phyloP scores from a whole-genome alignment of 192 early-diverging fungal genomes.

The Backusella parvicylindrica region DNA sequence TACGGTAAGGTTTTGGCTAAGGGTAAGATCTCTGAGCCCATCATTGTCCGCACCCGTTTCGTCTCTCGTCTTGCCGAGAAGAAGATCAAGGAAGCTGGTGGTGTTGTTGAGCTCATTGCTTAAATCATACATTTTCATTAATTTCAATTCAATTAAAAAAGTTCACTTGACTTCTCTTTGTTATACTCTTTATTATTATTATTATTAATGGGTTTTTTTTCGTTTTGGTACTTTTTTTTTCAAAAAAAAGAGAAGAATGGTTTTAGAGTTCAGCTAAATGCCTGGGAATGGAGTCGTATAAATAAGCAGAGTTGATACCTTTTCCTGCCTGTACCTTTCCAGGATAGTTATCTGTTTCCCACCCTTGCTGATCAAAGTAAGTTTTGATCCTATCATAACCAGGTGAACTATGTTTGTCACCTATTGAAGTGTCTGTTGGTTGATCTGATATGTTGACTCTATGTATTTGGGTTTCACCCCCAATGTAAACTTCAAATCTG shows the following conservation, averaged over 20 bases:
- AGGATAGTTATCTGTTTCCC: background rate
- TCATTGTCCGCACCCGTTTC: conserved; percentile 94
- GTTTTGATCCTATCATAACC: background rate
- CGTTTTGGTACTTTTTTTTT: background rate
- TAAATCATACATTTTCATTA: conserved; percentile 31
- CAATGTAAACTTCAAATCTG: background rate
- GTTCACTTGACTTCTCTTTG: background rate
- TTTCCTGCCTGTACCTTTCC: background rate
- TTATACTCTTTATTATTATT: background rate
- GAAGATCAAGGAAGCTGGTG: conserved; percentile 98
- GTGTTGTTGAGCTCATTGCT: conserved; percentile 67
- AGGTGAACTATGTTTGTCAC: background rate
- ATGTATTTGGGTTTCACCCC: background rate
- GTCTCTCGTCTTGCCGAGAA: conserved; percentile 93
- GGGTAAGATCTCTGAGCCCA: conserved; percentile 87
- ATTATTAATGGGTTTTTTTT: background rate
- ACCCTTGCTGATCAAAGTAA: background rate
- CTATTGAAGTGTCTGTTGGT: background rate
- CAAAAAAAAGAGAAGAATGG: too few relatives aligned
- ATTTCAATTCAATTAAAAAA: background rate
- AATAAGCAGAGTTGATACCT: background rate
- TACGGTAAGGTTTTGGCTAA: conserved; percentile 97
- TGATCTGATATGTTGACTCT: background rate
- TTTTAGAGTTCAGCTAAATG: too few relatives aligned
- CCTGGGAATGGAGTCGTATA: background rate